A percentile compares a stretch with the other conserved stretches of the same genome.
phyloP scores from a whole-genome alignment of 352 stramenopile species.

The Bremia lactucae region DNA sequence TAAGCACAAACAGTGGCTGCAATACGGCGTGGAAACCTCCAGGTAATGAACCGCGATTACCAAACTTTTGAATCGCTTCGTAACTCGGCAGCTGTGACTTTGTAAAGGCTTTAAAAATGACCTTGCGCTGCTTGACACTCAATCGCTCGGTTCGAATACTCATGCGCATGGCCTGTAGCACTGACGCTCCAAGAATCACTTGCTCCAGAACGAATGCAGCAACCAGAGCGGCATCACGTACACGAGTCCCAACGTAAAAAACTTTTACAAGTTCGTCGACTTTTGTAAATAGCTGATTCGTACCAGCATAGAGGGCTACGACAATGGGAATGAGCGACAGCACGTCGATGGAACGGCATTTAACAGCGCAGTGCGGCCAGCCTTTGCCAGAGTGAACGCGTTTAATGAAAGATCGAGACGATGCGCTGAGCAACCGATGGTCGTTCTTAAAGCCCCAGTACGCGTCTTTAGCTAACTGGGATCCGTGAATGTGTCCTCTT shows the following conservation, averaged over 20 bases:
- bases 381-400: conserved; percentile 56
- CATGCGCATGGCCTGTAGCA: conserved; percentile 77
- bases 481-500: conserved; percentile 57
- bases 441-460: conserved; percentile 82
- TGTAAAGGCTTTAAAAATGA: conserved; percentile 80
- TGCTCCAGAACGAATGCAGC: conserved; percentile 72
- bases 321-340: conserved; percentile 62
- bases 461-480: conserved; percentile 65
- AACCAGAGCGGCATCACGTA: conserved; percentile 59
- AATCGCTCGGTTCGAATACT: conserved; percentile 70
- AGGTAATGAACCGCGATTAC: conserved; percentile 62
- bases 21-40: conserved; percentile 59
- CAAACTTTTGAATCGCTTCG: conserved; percentile 76
- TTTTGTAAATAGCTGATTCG: conserved; percentile 70
- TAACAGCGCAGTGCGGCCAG: conserved; percentile 63
- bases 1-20: conserved; percentile 70
- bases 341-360: conserved; percentile 73
- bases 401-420: conserved; percentile 67
- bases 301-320: conserved; percentile 70
- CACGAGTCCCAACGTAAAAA: conserved; percentile 62
- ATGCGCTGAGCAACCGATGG: conserved; percentile 53
- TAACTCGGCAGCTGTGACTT: conserved; percentile 74
- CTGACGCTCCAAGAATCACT: conserved; percentile 60
- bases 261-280: conserved; percentile 72
- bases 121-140: conserved; percentile 72